Base-by-base conservation (phyloP, 129 eudicot species). In the Saussurea involucrata region DNA sequence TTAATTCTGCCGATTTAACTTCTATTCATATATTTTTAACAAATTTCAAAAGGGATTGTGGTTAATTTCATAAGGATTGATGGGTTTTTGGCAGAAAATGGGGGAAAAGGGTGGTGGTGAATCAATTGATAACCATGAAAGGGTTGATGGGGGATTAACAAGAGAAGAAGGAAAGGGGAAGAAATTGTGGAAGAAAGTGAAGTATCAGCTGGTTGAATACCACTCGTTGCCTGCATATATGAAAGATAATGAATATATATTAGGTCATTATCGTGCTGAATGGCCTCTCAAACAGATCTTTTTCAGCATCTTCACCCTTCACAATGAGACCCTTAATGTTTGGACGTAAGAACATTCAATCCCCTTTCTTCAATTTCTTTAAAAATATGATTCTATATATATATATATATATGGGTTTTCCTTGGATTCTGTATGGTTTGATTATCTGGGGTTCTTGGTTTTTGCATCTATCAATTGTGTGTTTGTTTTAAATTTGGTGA, bases 261-360 rank as follows among this genome's bases (percentile, higher is more conserved):
- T 86, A 36, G 88, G 90, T 60, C 90, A 95, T 89, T 95, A 95
- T 77, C 84, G 98, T 21, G 77, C 95, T 72, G 92, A 92, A 74
- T 91, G 96, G 97, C 94, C 98, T 18, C 69, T 95, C 28, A 95
- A 86, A 72, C 96, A 91, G 80, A 73, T 72, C 46, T 85, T 95
- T 31, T 32, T 95, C 57, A 95, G 98, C 86, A 84, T 88, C 31
- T 92, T 95, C 77, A 71, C 96, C 64, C 80, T 95, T 80, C 98
- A 95, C 78, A 95, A 95, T 71, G 98, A 95, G 81, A 95, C 98
- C 82, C 91, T 95, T 60, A 95, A 95, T 65, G 94, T 95, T 69
- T 91, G 98, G 98, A 95, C 98, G 98, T 92, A 95, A 80, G 96
- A 44, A 18, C 65, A 66, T 61, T 67, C 25, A 18, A 4, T 17